Percentiles rank a stretch among this genome's conserved stretches.
These are phyloP conservation scores for Syzygium malaccense DNA, from an alignment of 441 rosid species.

Conservation along the genomic window DNA sequence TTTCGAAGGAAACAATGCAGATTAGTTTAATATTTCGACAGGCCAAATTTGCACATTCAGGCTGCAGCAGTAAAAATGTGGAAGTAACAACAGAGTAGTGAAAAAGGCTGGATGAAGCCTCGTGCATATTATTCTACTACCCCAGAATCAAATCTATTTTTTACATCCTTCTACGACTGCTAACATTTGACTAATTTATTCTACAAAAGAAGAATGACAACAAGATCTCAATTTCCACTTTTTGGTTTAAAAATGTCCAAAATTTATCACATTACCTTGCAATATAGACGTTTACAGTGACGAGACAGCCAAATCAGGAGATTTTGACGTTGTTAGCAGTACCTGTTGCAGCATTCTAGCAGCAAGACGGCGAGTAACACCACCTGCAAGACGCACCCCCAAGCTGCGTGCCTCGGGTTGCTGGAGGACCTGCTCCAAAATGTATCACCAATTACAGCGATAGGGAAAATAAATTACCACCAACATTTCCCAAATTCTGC, in stretches of 20 bases:
- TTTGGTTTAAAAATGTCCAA: background rate
- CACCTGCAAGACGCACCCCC: slow-evolving; percentile 70
- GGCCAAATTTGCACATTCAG: background rate
- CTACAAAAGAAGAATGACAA: slow-evolving; percentile 9
- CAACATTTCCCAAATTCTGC: background rate
- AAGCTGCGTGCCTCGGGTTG: slow-evolving; percentile 75
- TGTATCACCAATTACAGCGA: background rate
- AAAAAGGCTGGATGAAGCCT: background rate
- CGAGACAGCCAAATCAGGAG: slow-evolving; percentile 34
- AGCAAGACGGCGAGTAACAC: slow-evolving; percentile 79
- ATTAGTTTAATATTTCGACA: background rate
- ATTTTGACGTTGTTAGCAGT: slow-evolving; percentile 44
- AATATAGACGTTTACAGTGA: background rate
- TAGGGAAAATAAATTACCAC: background rate
- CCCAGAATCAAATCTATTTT: background rate
- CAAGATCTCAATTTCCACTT: background rate
- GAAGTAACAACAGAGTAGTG: background rate
- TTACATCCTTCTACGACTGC: background rate
- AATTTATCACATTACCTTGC: slow-evolving; percentile 11
- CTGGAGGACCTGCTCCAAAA: slow-evolving; percentile 63
- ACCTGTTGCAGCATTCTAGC: slow-evolving; percentile 88
- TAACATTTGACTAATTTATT: background rate
- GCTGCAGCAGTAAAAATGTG: background rate
- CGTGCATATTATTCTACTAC: background rate
- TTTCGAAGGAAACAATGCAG: background rate